These are phyloP conservation scores for Wickerhamomyces sp. DNA, from an alignment of 1,139 yeast genomes.

Conservation along the genomic window DNA sequence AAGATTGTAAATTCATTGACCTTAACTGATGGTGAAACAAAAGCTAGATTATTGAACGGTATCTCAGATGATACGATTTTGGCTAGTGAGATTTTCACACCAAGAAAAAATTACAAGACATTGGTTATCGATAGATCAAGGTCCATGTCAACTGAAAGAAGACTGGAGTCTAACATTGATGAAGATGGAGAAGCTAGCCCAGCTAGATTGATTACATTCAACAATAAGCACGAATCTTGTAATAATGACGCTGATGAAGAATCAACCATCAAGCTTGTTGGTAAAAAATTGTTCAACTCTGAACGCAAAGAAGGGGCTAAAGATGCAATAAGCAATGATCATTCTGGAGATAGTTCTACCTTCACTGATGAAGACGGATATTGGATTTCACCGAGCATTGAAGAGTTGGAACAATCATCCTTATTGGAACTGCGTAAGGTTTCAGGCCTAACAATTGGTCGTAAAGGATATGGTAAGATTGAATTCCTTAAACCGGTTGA, in stretches of 20 bases:
- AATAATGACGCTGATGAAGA: conserved; percentile 2
- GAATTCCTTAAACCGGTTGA: conserved; percentile 82
- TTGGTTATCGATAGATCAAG: conserved; percentile 46
- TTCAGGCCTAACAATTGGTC: conserved; percentile 69
- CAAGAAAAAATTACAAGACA: conserved; percentile 52
- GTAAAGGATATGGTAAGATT: conserved; percentile 71
- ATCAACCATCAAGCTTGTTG: background rate
- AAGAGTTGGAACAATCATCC: conserved; percentile 54
- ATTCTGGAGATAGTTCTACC: conserved; percentile 27
- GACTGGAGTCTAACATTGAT: background rate
- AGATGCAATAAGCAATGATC: conserved; percentile 30
- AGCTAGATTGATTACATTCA: conserved; percentile 12
- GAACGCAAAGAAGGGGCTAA: conserved; percentile 1
- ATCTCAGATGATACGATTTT: conserved; percentile 63
- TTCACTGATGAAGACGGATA: conserved; percentile 63
- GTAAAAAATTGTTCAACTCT: background rate
- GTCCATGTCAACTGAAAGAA: conserved; percentile 1
- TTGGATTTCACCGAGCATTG: conserved; percentile 78
- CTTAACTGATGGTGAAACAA: conserved; percentile 17
- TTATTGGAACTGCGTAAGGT: conserved; percentile 62
- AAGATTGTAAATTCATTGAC: conserved; percentile 24
- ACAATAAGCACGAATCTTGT: conserved; percentile 6
- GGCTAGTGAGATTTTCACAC: conserved; percentile 69
- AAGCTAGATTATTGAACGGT: conserved; percentile 26
- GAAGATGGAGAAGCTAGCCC: conserved; percentile 17